Conservation (phyloP, 495 filamentous ascomycete genomes). For the Talaromyces thailandensis region DNA sequence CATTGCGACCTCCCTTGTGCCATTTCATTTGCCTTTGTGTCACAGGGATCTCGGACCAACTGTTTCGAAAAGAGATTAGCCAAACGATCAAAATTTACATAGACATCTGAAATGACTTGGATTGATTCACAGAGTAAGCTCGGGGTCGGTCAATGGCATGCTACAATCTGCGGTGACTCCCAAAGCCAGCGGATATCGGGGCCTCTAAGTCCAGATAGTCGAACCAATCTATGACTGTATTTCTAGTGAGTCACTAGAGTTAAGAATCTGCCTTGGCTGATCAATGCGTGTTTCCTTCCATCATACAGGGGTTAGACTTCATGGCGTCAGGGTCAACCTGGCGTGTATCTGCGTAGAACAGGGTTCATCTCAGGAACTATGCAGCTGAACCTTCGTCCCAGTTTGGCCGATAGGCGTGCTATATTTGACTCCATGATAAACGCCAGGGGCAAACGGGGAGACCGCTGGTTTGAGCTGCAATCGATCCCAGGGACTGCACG, state of each 20-base stretch:
- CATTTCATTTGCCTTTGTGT: neutral
- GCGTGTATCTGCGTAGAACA: neutral
- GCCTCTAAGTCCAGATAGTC: neutral
- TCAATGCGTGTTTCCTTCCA: neutral
- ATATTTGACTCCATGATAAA: neutral
- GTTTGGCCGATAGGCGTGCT: neutral
- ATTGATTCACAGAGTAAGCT: neutral
- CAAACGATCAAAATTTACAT: neutral
- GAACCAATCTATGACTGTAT: neutral
- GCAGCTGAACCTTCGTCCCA: neutral
- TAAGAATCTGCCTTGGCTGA: neutral
- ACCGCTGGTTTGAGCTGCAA: neutral
- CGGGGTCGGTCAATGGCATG: neutral
- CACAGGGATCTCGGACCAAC: neutral
- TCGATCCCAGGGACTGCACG: neutral
- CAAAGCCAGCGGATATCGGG: neutral
- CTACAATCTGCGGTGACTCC: neutral
- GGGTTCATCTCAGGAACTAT: neutral
- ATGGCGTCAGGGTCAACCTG: neutral
- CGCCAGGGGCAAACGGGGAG: neutral
- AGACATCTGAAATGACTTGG: neutral
- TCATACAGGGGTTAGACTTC: neutral
- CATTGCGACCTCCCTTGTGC: neutral
- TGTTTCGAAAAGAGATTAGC: neutral
- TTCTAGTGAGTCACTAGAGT: neutral